phyloP scores from a whole-genome alignment of 2,329 filamentous ascomycete species.

The Colletotrichum zoysiae region DNA sequence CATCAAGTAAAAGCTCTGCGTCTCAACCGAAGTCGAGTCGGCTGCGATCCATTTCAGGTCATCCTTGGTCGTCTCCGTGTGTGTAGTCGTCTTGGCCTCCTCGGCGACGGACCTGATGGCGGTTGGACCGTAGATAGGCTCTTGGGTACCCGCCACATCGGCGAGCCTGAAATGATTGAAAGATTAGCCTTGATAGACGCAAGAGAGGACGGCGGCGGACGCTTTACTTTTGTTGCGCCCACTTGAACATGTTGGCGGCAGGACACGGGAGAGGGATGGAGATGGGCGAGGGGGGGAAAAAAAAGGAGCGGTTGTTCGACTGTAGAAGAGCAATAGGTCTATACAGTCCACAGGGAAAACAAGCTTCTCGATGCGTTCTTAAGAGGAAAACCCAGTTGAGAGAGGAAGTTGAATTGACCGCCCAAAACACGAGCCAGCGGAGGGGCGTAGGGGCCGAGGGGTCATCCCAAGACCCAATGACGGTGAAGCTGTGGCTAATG shows the following conservation, averaged over 20 bases:
- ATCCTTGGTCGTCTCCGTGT: constrained; percentile 81
- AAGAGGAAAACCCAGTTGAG: constrained; percentile 28
- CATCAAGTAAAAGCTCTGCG: constrained; percentile 92
- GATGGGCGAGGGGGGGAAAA: neutral
- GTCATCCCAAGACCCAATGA: constrained; percentile 42
- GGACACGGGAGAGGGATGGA: constrained; percentile 4
- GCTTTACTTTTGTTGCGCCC: constrained; percentile 89
- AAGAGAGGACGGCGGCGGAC: constrained; percentile 33
- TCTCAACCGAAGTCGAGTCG: constrained; percentile 92
- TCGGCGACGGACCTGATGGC: constrained; percentile 89
- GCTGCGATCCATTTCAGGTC: constrained; percentile 86
- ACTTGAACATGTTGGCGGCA: constrained; percentile 82
- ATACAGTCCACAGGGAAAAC: constrained; percentile 7
- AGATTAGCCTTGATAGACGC: constrained; percentile 43
- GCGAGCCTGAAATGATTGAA: constrained; percentile 64
- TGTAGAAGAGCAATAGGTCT: constrained; percentile 19
- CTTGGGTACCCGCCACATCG: constrained; percentile 93
- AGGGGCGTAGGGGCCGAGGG: constrained; percentile 42
- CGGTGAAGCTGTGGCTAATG: constrained; percentile 42
- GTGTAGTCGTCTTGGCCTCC: constrained; percentile 82
- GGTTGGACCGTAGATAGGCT: constrained; percentile 92
- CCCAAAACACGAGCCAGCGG: constrained; percentile 32
- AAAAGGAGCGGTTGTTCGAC: neutral
- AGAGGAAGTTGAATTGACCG: constrained; percentile 40
- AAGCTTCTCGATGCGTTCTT: constrained; percentile 37